Base-by-base conservation (phyloP, 306 rosid species). In the Ochetophila trinervis region DNA sequence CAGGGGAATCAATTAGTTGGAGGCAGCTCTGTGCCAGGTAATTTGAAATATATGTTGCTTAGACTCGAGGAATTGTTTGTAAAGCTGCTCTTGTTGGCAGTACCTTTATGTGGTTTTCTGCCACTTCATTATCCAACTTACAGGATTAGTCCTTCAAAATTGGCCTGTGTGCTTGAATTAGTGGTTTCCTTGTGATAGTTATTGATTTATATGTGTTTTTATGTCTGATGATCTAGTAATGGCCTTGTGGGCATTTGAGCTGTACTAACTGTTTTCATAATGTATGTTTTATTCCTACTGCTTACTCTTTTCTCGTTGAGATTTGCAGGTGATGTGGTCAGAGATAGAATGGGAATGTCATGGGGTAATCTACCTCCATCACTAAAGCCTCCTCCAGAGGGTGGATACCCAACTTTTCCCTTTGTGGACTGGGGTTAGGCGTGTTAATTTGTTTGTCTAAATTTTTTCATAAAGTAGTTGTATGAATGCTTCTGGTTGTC, bases 361-460 rank as follows among this genome's bases (percentile, higher is more conserved):
- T 82, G 80, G 78, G 91, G 69, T 14, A 93, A 89, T 70, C 62
- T 89, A 54, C 98, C 96, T n/a, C 94, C 91, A 2, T 89, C 91
- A 34, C 55, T 67, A 32, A 45, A 44, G 63, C 88, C 88, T 76
- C 88, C 87, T n/a, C 93, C 83, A 4, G 86, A 86, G 40, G 86
- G 74, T 72, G 93, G 86, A 57, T 82, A 83, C 75, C 83, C 85
- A 1, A 40, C 23, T 0, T 72, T 84, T 51, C 91, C 91, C 30
- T 80, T 73, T 53, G 60, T 85, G 17, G 93, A 86, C 16, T 91
- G 95, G 93, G 87, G 95, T 21, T 88, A 71, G 50, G 49, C 19
- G 45, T 59, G 54, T 53, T 27, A 5, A 11, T 6, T 56, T 47
- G 16, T 57, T 62, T 49, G 0, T 15, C 7, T 19, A 11, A 48